Evolutionary conservation across 2,329 filamentous ascomycete species (phyloP).

Genomic region (Magnaporthiopsis incrustans): DNA sequence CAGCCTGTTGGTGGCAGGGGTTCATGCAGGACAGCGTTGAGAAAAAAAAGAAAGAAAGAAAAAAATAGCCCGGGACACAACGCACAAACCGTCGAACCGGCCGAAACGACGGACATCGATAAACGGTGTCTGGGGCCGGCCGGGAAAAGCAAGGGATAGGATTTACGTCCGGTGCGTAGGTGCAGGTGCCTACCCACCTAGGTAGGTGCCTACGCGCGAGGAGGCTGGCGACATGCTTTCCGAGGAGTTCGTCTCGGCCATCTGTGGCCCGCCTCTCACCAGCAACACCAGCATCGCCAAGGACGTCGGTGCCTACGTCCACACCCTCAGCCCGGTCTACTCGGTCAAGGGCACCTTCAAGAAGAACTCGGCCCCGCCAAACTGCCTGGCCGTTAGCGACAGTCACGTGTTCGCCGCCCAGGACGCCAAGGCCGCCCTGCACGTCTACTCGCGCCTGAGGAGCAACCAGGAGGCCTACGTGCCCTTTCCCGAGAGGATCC

Average conservation of each 20-base stretch:
- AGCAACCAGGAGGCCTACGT: slow-evolving; percentile 84
- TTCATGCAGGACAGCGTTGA: neutral
- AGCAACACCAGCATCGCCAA: slow-evolving; percentile 59
- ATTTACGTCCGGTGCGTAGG: neutral
- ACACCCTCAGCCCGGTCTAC: slow-evolving; percentile 71
- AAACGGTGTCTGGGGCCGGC: neutral
- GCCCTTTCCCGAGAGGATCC: slow-evolving; percentile 80
- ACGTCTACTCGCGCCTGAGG: slow-evolving; percentile 80
- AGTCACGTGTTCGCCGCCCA: slow-evolving; percentile 90
- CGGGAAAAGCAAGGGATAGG: neutral
- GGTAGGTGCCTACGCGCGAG: neutral
- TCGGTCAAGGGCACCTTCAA: slow-evolving; percentile 76
- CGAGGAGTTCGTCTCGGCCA: slow-evolving; percentile 52
- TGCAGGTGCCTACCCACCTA: no score
- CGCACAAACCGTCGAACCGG: neutral
- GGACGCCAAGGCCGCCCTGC: slow-evolving; percentile 72
- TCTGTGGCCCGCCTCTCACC: slow-evolving; percentile 48
- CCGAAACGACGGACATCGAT: neutral
- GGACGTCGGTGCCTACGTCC: slow-evolving; percentile 81
- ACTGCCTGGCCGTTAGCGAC: slow-evolving; percentile 71
- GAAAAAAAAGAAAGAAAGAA: no score
- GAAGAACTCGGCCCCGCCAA: slow-evolving; percentile 75
- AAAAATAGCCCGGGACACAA: neutral
- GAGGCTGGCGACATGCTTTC: slow-evolving; percentile 38
- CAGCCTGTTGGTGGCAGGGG: neutral